Base-by-base conservation (phyloP, 2,329 filamentous ascomycete genomes). In the Exophiala viscosa region DNA sequence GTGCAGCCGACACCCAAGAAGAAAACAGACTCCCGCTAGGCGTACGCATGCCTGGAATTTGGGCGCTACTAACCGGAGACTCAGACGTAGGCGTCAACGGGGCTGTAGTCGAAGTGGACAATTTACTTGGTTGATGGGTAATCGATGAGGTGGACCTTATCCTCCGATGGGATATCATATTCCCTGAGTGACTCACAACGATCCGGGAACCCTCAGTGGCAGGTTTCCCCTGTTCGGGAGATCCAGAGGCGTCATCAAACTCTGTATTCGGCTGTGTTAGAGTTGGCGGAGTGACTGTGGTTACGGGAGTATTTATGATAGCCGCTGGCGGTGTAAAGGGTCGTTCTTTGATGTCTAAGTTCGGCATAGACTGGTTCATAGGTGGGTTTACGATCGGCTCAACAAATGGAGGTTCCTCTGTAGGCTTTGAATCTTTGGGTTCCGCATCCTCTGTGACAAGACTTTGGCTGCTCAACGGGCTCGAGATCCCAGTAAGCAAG, bases 1-100 rank as follows among this genome's bases (percentile, higher is more conserved):
- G 92, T 14, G 93, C 93, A 41, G 87, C 92, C 36, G 90, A 92
- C 59, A 99, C 83, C 66, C 99, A 88, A 20, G 88, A 91, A 3
- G 90, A 95, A 71, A 99, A 97, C 74, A 99, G 97, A 34, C 69
- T 69, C 31, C 70, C 70, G 43, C 62, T 55, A 20, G 57, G 47
- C 44, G 55, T 60, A 36, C 55, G 38, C 39, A 45, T 53, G 28
- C 48, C 55, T 13, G 60, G 23, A 28, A 28, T 7, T 28, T 28
- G 23, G 23, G 23, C 23, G 23, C 23, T 28, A 28, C 23, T 28
- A 18, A 23, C 40, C 20, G 20, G 83, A 3, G 70, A 65, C 62
- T 85, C 85, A 68, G 96, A 91, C 34, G 85, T 87, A 6, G 90
- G 88, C 2, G 90, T 88, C 47, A 93, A 75, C 7, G 90, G 86